phyloP scores from a whole-genome alignment of 106 monocot genomes.

The Phalaenopsis equestris region DNA sequence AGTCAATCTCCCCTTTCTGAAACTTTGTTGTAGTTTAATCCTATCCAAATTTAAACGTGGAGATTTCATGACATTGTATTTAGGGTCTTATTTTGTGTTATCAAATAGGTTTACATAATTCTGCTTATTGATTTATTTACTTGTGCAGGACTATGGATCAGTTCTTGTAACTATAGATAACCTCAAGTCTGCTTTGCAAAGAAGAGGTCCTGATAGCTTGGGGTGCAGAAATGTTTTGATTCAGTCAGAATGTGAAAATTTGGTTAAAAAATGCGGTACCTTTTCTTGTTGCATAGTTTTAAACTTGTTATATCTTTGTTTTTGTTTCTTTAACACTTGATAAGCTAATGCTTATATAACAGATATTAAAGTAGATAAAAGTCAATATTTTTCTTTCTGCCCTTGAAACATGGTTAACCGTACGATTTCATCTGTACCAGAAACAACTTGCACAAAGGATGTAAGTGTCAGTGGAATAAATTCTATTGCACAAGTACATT shows the following conservation, averaged over 20 bases:
- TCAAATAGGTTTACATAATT: neutral
- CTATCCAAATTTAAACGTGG: neutral
- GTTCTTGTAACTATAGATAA: conserved; percentile 20
- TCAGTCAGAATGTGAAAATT: conserved; percentile 4
- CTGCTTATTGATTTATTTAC: neutral
- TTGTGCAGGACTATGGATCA: conserved; percentile 14
- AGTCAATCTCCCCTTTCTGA: neutral
- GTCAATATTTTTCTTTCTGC: neutral
- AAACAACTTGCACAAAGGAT: conserved; percentile 5
- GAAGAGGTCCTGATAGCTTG: conserved; percentile 58
- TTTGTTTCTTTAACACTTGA: neutral
- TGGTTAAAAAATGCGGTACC: conserved; percentile 10
- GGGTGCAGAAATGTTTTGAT: conserved; percentile 28
- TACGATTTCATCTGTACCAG: conserved; percentile 3
- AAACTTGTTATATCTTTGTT: neutral
- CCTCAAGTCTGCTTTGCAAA: conserved; percentile 34
- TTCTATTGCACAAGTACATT: conserved; percentile 32
- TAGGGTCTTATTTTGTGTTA: neutral
- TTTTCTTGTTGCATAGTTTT: neutral
- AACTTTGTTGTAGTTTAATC: neutral
- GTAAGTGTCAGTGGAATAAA: neutral
- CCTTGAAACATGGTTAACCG: neutral
- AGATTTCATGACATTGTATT: neutral
- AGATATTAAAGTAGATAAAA: conserved; percentile 12
- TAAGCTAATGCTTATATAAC: conserved; percentile 7